phyloP scores from a whole-genome alignment of 2,329 filamentous ascomycete species.

The Aureobasidium sp. region DNA sequence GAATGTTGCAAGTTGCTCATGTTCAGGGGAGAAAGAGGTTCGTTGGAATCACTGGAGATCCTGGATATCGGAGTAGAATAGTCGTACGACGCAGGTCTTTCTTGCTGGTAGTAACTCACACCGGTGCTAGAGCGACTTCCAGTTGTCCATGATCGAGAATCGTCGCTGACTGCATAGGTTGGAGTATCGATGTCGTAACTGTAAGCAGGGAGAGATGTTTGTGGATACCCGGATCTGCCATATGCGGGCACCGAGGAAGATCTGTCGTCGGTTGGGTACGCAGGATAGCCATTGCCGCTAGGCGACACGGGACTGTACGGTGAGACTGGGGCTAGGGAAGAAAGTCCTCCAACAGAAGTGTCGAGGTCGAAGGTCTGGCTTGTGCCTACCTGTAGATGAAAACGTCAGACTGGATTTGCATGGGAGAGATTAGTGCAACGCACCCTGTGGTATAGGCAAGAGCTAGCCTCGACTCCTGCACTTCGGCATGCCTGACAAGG shows the following conservation, averaged over 20 bases:
- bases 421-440: not conserved
- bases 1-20: slow-evolving; percentile 29
- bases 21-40: slow-evolving; percentile 25
- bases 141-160: slow-evolving; percentile 22
- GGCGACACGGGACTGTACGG: slow-evolving; percentile 7
- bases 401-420: not conserved
- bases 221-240: slow-evolving; percentile 7
- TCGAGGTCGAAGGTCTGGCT: slow-evolving; percentile 8
- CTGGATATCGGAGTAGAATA: slow-evolving; percentile 22
- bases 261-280: slow-evolving; percentile 5
- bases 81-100: slow-evolving; percentile 22
- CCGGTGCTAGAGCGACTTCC: slow-evolving; percentile 21
- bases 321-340: not conserved
- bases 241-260: not conserved
- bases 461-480: slow-evolving; percentile 52
- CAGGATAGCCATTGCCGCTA: not conserved
- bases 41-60: slow-evolving; percentile 16
- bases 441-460: slow-evolving; percentile 76
- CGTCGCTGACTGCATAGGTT: slow-evolving; percentile 21
- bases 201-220: not conserved
- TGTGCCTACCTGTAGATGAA: slow-evolving; percentile 9
- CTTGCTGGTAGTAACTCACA: slow-evolving; percentile 18
- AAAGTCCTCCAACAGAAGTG: not conserved
- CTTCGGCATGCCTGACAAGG: slow-evolving; percentile 79
- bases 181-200: slow-evolving; percentile 16